Percentiles rank a stretch among this genome's conserved stretches.
Conservation (phyloP, 129 eudicot species). For the Saposhnikovia divaricata region DNA sequence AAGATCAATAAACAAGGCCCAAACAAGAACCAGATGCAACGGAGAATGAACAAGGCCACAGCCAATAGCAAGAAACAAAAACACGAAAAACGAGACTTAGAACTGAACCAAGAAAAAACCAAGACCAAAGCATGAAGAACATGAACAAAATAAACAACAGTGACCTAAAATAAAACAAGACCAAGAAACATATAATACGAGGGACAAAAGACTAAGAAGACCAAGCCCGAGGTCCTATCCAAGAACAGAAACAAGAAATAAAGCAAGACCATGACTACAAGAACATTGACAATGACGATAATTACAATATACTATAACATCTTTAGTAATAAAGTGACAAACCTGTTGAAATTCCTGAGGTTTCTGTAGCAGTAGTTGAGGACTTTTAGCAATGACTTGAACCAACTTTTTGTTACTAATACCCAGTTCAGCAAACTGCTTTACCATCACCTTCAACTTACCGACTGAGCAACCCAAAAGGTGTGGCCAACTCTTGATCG, state of each 20-base stretch:
- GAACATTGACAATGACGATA: neutral
- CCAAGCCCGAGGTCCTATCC: neutral
- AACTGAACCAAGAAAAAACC: neutral
- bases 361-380: constrained; percentile 64
- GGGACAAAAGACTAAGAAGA: neutral
- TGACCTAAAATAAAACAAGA: neutral
- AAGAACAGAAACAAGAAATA: neutral
- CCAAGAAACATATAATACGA: neutral
- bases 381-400: constrained; percentile 53
- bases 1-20: neutral
- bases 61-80: neutral
- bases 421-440: constrained; percentile 44
- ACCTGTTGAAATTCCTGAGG: constrained; percentile 72
- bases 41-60: neutral
- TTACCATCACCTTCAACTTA: constrained; percentile 55
- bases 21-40: neutral
- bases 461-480: constrained; percentile 61
- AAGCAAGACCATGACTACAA: neutral
- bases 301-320: neutral
- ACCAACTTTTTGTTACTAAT: constrained; percentile 45
- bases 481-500: constrained; percentile 57
- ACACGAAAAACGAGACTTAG: neutral
- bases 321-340: neutral
- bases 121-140: neutral
- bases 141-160: neutral